Evolutionary conservation across 2,329 filamentous ascomycete species (phyloP), one percentile per base, ranked within the genome.

Genomic region (Grosmannia penicillata): DNA sequence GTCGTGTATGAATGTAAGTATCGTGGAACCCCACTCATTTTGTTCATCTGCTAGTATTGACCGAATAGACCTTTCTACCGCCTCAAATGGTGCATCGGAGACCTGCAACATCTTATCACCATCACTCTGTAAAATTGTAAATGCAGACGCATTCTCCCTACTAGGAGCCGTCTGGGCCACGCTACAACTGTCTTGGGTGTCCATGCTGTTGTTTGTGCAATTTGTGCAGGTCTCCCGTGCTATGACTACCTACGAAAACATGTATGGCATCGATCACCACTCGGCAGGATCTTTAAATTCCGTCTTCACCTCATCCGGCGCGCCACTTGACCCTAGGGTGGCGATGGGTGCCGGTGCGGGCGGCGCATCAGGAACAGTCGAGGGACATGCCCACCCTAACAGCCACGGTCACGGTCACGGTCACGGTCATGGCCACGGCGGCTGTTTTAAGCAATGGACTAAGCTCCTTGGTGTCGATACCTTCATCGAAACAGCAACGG

Each of bases 181-280:
- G 3, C 64, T 95, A 31, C 93, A 98, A 57, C 70, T 95, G 24
- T 80, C 84, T 17, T 98, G 91, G 91, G 84, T 96, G 3, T 78
- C 81, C n/a, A 96, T 98, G 87, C 76, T 98, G 25, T 70, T 95
- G 43, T 81, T 86, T 46, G 93, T 96, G 6, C 93, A 98, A 55
- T 76, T 95, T 37, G 70, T 95, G 36, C 91, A 98, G 55, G 79
- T 98, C 37, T 82, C 86, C 0, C 78, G 86, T 44, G 93, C 87
- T 41, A 80, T 93, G 66, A 98, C 91, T 1, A 98, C 91, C 0
- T 96, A 83, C 59, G 91, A 98, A 59, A 93, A 87, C 57, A 96
- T 98, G 87, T 78, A 79, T 45, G 81, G 84, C 36, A 70, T 86
- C 44, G 70, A 76, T 41, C 68, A 80, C 45, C 67, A 65, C 43